Evolutionary conservation across 495 filamentous ascomycete genomes (phyloP), one percentile per base, ranked within the genome.

Genomic region (Choiromyces venosus): DNA sequence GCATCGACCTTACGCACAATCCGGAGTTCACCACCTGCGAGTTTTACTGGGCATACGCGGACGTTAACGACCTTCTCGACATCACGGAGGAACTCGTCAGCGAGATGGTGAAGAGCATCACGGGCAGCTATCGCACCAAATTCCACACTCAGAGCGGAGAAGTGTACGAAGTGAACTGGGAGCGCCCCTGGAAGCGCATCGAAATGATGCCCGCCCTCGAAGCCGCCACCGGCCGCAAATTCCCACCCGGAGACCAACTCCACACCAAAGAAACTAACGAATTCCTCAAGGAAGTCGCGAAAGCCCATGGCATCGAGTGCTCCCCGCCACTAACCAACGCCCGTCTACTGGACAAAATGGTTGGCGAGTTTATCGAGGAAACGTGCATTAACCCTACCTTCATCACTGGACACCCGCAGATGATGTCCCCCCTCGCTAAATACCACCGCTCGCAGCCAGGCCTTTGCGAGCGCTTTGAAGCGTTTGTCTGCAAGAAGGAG

Each of bases 371-470:
- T 84, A 94, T 97, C 79, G 95, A 99, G 84, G 89, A 92, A 79
- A 94, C 89, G 38, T 97, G 93, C 84, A 84, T 97, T 81, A 96
- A 94, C 87, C 95, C 95, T 0, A 97, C 93, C 72, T 99, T 97
- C 87, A 97, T 98, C 83, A 92, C 87, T 56, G 90, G 90, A 65
- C 94, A 97, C 84, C 94, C 94, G 10, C 91, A 97, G 83, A 92
- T 96, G 89, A 99, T 99, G 96, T 95, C 92, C 29, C 95, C 95
- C 6, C 86, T 98, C 38, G 96, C 95, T 86, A 98, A 99, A 87
- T 93, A 92, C 83, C 92, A 97, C 84, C 91, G 96, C 73, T 79
- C 84, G 73, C 87, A 89, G 74, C 86, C 89, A 66, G 96, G 96
- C 78, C 88, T 99, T 19, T 97, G 93, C 82, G 95, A 99, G 85